A percentile compares a stretch with the other conserved stretches of the same genome.
Conservation (phyloP, 179 eudicot genomes). For the Beta macrorhiza region DNA sequence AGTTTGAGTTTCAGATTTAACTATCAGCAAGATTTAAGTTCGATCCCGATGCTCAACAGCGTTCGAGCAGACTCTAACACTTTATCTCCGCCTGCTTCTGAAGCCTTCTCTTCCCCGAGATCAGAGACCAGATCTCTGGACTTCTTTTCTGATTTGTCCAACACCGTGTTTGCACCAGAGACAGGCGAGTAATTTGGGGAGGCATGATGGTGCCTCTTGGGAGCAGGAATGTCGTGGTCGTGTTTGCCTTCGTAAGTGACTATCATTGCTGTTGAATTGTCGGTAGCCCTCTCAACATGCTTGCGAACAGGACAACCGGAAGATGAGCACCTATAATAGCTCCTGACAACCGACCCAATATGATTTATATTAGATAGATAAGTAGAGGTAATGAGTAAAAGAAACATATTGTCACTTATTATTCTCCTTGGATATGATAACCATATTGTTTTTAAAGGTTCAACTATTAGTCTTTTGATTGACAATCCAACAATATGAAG, state of each 20-base stretch:
- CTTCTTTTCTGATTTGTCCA: constrained; percentile 31
- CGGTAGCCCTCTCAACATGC: constrained; percentile 73
- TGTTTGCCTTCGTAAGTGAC: constrained; percentile 80
- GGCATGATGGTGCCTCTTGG: constrained; percentile 50
- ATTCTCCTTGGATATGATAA: no score
- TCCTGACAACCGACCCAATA: constrained; percentile 43
- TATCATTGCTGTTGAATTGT: constrained; percentile 44
- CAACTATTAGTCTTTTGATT: not conserved
- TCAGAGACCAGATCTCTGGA: constrained; percentile 35
- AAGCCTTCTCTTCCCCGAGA: constrained; percentile 30
- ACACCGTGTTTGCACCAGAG: constrained; percentile 25
- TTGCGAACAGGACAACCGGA: constrained; percentile 86
- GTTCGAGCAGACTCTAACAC: constrained; percentile 54
- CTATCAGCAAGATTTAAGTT: constrained; percentile 65
- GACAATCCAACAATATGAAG: not conserved
- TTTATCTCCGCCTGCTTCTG: constrained; percentile 43
- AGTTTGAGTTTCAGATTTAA: not conserved
- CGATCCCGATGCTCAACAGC: constrained; percentile 67
- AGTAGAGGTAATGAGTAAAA: not conserved
- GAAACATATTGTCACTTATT: not conserved
- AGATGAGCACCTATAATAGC: constrained; percentile 87
- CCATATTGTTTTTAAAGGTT: not conserved
- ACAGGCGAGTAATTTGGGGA: constrained; percentile 34
- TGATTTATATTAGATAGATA: not conserved
- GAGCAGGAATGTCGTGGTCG: constrained; percentile 73